Conservation (phyloP, 1,139 yeast genomes). For the Blastobotrys aristatus region DNA sequence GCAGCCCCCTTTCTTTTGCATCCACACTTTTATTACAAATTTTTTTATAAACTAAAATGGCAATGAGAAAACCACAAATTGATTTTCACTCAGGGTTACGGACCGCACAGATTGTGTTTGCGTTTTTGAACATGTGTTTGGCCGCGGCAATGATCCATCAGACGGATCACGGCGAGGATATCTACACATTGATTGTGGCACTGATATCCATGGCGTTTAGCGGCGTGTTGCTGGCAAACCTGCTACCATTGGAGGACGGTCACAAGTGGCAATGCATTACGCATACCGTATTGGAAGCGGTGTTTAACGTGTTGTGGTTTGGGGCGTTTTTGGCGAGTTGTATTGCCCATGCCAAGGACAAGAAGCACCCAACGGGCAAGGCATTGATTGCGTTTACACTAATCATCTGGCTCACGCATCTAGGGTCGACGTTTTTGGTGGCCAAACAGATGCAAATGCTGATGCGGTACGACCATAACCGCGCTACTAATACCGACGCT, state of each 20-base stretch:
- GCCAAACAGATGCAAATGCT: conserved; percentile 5
- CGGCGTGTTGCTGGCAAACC: neutral
- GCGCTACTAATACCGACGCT: conserved; percentile 5
- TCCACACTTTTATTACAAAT: too few relatives aligned
- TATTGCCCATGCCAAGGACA: conserved; percentile 4
- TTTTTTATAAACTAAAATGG: neutral
- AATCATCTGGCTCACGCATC: neutral
- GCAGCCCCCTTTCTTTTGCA: neutral
- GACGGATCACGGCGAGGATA: neutral
- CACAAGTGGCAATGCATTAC: neutral
- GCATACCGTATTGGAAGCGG: neutral
- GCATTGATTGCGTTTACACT: neutral
- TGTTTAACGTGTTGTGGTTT: conserved; percentile 6
- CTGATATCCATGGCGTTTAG: neutral
- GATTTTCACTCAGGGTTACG: neutral
- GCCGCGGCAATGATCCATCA: neutral
- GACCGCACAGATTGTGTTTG: neutral
- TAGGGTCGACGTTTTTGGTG: neutral
- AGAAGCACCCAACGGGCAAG: neutral
- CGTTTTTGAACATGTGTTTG: neutral
- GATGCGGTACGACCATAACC: neutral
- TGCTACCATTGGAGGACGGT: conserved; percentile 1
- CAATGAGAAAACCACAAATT: neutral
- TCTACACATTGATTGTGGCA: conserved; percentile 5
- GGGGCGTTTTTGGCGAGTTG: conserved; percentile 5